Evolutionary conservation across 106 monocot species (phyloP), one percentile per base, ranked within the genome.

Genomic region (Dactylorhiza incarnata): DNA sequence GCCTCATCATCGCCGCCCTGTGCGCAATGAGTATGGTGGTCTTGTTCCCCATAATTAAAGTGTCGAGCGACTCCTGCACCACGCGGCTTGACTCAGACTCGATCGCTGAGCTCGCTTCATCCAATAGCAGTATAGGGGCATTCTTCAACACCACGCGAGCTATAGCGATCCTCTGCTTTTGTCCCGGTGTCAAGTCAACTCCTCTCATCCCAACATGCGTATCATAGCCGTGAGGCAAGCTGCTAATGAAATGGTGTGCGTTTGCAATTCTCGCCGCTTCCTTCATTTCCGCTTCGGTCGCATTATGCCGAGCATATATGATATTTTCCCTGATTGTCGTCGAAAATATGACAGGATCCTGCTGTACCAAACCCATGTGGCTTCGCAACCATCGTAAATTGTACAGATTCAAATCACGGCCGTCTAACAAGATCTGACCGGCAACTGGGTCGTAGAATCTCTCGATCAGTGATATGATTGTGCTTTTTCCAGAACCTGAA

Each of bases 241-340:
- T 94, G 83, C 97, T 97, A 54, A 97, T 97, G 82, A 97, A 97
- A 81, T 97, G 97, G 78, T 97, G 97, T 1, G 97, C 97, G 76
- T 97, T 97, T 45, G 97, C 97, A 59, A 97, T 97, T 65, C 97
- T 91, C 13, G 97, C 97, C 22, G 97, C 97, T 76, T 97, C 97
- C 74, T 97, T 97, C 70, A 97, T 76, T 83, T 97, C 97, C 49
- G 84, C 91, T 73, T 97, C 97, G 1, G 94, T 89, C 43, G 97
- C 97, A 77, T 97, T 97, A 66, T 97, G 97, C 75, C 97, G 80
- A 12, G 94, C 97, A 75, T 94, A 97, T 49, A 97, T 91, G 25
- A 97, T 97, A 78, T 97, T 97, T 76, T 97, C 97, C 71, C 91
- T 83, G 68, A 97, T 94, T 10, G 94, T 97, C 44, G 97, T 97